A percentile compares a stretch with the other conserved stretches of the same genome.
phyloP scores from a whole-genome alignment of 495 filamentous ascomycete genomes.

The Saxophila tyrrhenica region DNA sequence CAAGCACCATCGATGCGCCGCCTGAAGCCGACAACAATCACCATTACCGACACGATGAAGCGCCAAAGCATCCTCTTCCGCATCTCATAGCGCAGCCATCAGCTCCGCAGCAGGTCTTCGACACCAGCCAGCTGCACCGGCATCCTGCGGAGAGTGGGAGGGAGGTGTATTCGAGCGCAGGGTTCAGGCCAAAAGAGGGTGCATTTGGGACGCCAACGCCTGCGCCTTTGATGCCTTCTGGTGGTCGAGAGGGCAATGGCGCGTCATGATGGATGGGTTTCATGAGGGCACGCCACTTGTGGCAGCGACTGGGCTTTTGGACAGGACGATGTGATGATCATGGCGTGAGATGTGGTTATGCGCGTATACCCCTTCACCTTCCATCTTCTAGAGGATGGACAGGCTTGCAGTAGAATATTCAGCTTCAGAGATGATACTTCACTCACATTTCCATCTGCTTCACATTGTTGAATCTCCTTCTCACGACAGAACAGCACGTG shows the following conservation, averaged over 20 bases:
- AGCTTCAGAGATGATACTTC: not conserved
- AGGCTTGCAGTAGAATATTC: no score
- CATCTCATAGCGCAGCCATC: not conserved
- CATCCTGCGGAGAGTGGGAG: not conserved
- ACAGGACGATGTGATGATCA: no score
- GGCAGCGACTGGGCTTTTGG: no score
- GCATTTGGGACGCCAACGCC: conserved; percentile 12
- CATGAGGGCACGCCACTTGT: no score
- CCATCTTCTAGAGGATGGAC: no score
- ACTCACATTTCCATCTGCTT: not conserved
- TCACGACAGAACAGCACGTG: no score
- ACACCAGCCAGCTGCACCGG: conserved; percentile 9
- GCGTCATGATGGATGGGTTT: no score
- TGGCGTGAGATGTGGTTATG: no score
- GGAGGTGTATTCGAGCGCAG: not conserved
- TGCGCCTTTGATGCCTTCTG: no score
- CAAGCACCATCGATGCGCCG: conserved; percentile 18
- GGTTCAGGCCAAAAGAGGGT: conserved; percentile 7
- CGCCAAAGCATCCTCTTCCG: not conserved
- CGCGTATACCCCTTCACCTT: no score
- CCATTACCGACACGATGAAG: not conserved
- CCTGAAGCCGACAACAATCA: not conserved
- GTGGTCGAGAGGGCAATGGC: no score
- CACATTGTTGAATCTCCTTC: no score
- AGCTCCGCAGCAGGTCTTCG: conserved; percentile 3